phyloP scores from a whole-genome alignment of 1,284 basidiomycete genomes.

The Fomitopsis pinicola region DNA sequence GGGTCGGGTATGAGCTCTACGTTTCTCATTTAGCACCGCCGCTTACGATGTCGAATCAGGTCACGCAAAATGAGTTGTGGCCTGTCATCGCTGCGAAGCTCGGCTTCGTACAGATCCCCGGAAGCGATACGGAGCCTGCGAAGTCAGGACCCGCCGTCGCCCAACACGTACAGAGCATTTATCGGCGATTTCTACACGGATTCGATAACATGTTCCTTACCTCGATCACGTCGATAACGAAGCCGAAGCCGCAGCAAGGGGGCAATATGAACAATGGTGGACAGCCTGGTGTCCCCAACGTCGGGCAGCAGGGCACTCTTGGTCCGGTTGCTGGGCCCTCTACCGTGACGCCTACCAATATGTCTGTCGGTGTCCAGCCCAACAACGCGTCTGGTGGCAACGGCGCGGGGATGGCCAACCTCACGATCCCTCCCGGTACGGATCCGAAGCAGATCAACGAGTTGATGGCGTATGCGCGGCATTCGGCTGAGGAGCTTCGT shows the following conservation, averaged over 20 bases:
- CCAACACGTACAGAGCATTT: constrained; percentile 53
- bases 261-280: not conserved
- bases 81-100: constrained; percentile 58
- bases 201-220: constrained; percentile 56
- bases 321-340: not conserved
- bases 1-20: constrained; percentile 35
- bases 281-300: not conserved
- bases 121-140: constrained; percentile 48
- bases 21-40: not conserved
- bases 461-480: constrained; percentile 39
- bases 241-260: constrained; percentile 7
- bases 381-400: not conserved
- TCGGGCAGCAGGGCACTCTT: not conserved
- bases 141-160: constrained; percentile 57
- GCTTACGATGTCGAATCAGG: constrained; percentile 30
- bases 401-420: not conserved
- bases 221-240: constrained; percentile 12
- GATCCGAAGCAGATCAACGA: constrained; percentile 35
- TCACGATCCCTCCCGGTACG: constrained; percentile 5
- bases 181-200: constrained; percentile 48
- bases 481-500: constrained; percentile 47
- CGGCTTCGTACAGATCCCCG: constrained; percentile 59
- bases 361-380: not conserved
- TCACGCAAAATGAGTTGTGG: constrained; percentile 58
- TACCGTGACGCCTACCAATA: not conserved